Conservation (phyloP, 1,284 basidiomycete genomes). For the Tranzscheliella williamsii region DNA sequence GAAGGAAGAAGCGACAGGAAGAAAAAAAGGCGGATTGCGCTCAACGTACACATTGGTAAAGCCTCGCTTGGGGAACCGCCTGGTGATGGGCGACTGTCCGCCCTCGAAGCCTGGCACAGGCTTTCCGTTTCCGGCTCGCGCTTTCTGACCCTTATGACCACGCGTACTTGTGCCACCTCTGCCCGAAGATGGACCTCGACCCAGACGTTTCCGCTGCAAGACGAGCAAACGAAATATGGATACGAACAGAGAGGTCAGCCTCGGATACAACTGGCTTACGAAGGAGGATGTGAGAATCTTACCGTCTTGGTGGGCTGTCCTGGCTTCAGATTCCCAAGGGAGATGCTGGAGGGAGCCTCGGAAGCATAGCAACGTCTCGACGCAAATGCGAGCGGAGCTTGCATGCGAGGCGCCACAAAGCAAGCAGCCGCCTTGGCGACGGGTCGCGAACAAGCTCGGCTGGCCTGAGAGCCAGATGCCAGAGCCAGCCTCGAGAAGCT, state of each 20-base stretch:
- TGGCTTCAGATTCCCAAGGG: constrained; percentile 31
- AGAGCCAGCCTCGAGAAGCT: constrained; percentile 18
- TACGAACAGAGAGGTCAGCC: too few relatives aligned
- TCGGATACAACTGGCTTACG: too few relatives aligned
- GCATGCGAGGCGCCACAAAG: too few relatives aligned
- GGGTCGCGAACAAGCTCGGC: too few relatives aligned
- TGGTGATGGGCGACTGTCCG: constrained; percentile 91
- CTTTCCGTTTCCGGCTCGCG: constrained; percentile 86
- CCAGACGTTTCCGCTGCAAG: constrained; percentile 80
- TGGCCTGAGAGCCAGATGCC: constrained; percentile 16
- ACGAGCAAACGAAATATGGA: neutral
- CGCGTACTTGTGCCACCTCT: constrained; percentile 88
- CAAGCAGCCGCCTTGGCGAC: too few relatives aligned
- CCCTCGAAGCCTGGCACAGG: constrained; percentile 82
- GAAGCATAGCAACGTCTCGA: constrained; percentile 30
- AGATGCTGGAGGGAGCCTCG: constrained; percentile 17
- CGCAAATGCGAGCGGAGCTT: too few relatives aligned
- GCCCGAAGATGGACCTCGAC: constrained; percentile 86
- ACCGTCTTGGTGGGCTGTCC: constrained; percentile 38
- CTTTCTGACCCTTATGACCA: constrained; percentile 94
- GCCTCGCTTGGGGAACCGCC: constrained; percentile 88
- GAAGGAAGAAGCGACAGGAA: neutral
- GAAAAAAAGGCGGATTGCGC: neutral
- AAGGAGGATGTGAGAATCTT: too few relatives aligned
- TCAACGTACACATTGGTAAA: constrained; percentile 82